Evolutionary conservation across 352 stramenopile genomes (phyloP), one percentile per base, ranked within the genome.

Genomic region (Aphanomyces stellatus): DNA sequence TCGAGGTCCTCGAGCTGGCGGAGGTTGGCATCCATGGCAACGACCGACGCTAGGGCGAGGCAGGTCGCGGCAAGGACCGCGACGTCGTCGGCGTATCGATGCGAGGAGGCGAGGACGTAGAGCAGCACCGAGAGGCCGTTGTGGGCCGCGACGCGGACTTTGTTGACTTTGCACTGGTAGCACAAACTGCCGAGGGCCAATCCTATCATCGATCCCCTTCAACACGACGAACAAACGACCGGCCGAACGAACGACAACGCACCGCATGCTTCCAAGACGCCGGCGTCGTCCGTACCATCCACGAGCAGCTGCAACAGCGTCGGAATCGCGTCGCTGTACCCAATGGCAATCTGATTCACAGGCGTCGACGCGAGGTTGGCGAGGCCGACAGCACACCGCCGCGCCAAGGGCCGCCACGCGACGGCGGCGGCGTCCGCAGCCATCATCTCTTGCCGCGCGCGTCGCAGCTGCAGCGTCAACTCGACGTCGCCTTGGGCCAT

Each of bases 51-150:
- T 2, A 89, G 71, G 19, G 76, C 85, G 35, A 88, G 76, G 30
- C 80, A 83, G 0, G 76, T 69, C 2, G 78, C 76, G 8, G 24
- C 13, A 4, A 88, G 68, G n/a, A 77, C 72, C 27, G 69, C 73
- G 24, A 75, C 68, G 62, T 78, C 61, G 41, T 72, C 48, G 3
- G 34, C 53, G 43, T 79, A 82, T 11, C 82, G 72, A 7, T 43
- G 27, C 0, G 63, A 8, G 68, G 19, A 67, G 55, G 22, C 84
- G 64, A 70, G 34, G 7, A 82, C 77, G 46, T 88, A 91, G 27
- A 91, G 40, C 35, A 88, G 53, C n/a, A 90, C 82, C 13, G 87
- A 78, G 13, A 91, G 55, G 4, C 83, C 83, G 65, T 90, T 91
- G 42, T 90, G 83, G 0, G 78, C 77, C 0, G 71, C 69, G 3